phyloP scores from a whole-genome alignment of 2,329 filamentous ascomycete species.

The Phoma sp. region DNA sequence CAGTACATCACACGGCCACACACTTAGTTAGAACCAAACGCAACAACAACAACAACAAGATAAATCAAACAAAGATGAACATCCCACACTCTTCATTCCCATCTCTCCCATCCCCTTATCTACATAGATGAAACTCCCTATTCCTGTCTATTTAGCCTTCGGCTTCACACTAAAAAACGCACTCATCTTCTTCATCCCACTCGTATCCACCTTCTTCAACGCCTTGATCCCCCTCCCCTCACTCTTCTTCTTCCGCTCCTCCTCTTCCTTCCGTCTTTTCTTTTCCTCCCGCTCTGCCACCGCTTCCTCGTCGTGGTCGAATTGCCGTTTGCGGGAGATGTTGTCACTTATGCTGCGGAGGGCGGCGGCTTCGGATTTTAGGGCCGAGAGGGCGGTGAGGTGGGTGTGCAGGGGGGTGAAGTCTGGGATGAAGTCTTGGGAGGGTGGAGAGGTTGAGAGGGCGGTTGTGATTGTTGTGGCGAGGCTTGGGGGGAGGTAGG shows the following conservation, averaged over 20 bases:
- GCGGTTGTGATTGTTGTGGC: slow-evolving; percentile 32
- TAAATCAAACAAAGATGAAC: slow-evolving; percentile 6
- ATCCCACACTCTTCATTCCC: neutral
- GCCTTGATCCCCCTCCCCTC: slow-evolving; percentile 80
- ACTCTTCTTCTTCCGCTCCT: slow-evolving; percentile 83
- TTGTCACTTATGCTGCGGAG: slow-evolving; percentile 74
- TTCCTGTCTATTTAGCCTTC: slow-evolving; percentile 32
- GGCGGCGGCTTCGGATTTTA: slow-evolving; percentile 75
- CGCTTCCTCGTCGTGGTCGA: slow-evolving; percentile 69
- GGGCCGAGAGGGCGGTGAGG: slow-evolving; percentile 67
- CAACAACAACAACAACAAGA: neutral
- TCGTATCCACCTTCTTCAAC: slow-evolving; percentile 87
- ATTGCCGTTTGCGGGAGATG: slow-evolving; percentile 68
- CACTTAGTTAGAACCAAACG: slow-evolving; percentile 7
- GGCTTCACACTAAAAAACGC: slow-evolving; percentile 82
- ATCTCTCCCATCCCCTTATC: neutral
- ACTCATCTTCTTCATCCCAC: slow-evolving; percentile 96
- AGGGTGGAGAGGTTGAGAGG: slow-evolving; percentile 48
- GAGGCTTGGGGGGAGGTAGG: slow-evolving; percentile 62
- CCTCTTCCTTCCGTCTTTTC: slow-evolving; percentile 85
- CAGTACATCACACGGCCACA: slow-evolving; percentile 1
- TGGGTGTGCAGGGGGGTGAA: slow-evolving; percentile 77
- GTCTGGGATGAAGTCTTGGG: slow-evolving; percentile 62
- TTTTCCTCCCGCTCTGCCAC: slow-evolving; percentile 73
- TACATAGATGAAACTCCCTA: neutral